Conservation (phyloP, 352 stramenopile genomes). For the Globisporangium paroecandrum region DNA sequence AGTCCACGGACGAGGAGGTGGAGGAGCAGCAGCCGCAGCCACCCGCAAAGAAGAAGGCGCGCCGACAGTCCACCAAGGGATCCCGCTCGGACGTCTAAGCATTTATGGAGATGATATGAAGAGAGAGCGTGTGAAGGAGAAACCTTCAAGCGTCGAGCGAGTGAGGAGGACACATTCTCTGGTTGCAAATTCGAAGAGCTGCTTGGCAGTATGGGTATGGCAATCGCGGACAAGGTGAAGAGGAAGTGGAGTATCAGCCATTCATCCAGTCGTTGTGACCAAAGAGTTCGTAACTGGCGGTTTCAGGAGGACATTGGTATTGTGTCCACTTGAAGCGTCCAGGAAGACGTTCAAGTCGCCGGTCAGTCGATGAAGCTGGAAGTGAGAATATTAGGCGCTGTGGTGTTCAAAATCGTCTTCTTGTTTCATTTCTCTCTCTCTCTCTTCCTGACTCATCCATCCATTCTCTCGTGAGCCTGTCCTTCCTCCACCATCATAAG, state of each 20-base stretch:
- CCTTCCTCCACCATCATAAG: background rate
- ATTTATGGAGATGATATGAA: background rate
- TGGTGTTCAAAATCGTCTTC: background rate
- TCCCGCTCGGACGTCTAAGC: conserved; percentile 3
- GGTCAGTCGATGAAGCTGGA: background rate
- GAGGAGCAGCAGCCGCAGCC: background rate
- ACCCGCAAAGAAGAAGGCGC: background rate
- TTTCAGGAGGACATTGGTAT: background rate
- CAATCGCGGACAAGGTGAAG: background rate
- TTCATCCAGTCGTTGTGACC: background rate
- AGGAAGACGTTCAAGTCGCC: background rate
- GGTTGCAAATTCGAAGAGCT: background rate
- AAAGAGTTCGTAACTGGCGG: background rate
- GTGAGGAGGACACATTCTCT: background rate
- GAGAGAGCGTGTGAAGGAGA: background rate
- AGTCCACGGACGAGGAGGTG: background rate
- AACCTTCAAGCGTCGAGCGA: background rate
- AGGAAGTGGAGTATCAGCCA: background rate
- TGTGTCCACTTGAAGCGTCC: background rate
- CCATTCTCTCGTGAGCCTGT: background rate
- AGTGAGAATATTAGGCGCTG: background rate
- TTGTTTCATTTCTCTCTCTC: background rate
- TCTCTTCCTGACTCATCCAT: background rate
- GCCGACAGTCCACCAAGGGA: background rate
- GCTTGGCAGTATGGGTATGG: background rate